These are phyloP conservation scores for Phalaenopsis hybrid DNA, from an alignment of 116 monocot species.

Conservation along the genomic window DNA sequence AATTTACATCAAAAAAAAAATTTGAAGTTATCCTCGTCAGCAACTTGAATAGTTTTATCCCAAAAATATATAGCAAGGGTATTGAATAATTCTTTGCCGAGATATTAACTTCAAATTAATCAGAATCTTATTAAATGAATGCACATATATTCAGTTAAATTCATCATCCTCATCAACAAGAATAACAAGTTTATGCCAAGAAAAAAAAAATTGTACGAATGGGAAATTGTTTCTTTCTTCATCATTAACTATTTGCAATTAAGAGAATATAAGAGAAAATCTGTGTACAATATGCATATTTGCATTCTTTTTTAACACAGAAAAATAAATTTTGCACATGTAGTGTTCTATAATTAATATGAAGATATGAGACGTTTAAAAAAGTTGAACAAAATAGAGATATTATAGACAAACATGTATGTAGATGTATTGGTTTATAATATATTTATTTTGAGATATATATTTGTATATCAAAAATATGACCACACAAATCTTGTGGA, in stretches of 20 bases:
- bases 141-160: background rate
- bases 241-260: background rate
- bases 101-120: background rate
- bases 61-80: background rate
- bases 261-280: background rate
- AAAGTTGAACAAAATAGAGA: background rate
- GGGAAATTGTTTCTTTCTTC: background rate
- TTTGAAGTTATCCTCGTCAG: background rate
- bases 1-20: background rate
- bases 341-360: background rate
- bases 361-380: background rate
- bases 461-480: too few relatives aligned
- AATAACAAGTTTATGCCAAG: background rate
- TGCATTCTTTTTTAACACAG: background rate
- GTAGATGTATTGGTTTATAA: background rate
- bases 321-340: background rate
- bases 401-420: background rate
- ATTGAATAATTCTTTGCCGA: background rate
- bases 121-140: background rate
- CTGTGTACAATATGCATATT: background rate
- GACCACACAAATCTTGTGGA: too few relatives aligned
- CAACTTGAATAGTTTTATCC: background rate
- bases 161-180: background rate
- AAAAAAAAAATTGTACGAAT: background rate
- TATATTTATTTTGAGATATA: too few relatives aligned